These are phyloP conservation scores for Colletotrichum destructivum DNA, from an alignment of 2,329 filamentous ascomycete species.

Conservation along the genomic window DNA sequence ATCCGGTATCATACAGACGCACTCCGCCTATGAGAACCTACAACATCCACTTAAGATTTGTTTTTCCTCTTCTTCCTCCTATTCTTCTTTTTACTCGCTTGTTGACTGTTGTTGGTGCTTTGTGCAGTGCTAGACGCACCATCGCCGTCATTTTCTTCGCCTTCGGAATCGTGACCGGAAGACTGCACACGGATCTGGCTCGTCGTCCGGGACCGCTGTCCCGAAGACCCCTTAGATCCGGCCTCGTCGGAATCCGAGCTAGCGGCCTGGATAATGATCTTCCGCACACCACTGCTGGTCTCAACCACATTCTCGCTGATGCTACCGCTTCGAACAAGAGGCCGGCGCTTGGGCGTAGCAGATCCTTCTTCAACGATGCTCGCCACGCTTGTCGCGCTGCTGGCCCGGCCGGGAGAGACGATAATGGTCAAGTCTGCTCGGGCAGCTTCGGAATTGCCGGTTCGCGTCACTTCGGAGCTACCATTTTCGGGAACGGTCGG, in stretches of 20 bases:
- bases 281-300: conserved; percentile 42
- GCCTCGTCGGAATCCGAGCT: conserved; percentile 42
- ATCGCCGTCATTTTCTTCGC: conserved; percentile 35
- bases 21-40: not conserved
- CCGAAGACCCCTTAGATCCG: conserved; percentile 39
- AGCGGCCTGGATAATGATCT: conserved; percentile 43
- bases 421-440: conserved; percentile 34
- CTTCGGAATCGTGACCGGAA: conserved; percentile 21
- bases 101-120: conserved; percentile 32
- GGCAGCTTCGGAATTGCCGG: conserved; percentile 21
- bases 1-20: conserved; percentile 37
- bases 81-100: conserved; percentile 54
- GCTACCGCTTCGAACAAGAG: conserved; percentile 43
- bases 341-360: conserved; percentile 34
- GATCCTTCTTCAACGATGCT: conserved; percentile 32
- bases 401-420: conserved; percentile 33
- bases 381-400: conserved; percentile 34
- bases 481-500: conserved; percentile 33
- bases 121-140: conserved; percentile 33
- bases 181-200: conserved; percentile 28
- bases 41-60: conserved; percentile 46
- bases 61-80: conserved; percentile 57
- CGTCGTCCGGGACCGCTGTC: conserved; percentile 31
- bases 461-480: conserved; percentile 2
- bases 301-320: conserved; percentile 44